A percentile compares a stretch with the other conserved stretches of the same genome.
These are phyloP conservation scores for Metschnikowia santaceciliae DNA, from an alignment of 805 yeast species.

Conservation along the genomic window DNA sequence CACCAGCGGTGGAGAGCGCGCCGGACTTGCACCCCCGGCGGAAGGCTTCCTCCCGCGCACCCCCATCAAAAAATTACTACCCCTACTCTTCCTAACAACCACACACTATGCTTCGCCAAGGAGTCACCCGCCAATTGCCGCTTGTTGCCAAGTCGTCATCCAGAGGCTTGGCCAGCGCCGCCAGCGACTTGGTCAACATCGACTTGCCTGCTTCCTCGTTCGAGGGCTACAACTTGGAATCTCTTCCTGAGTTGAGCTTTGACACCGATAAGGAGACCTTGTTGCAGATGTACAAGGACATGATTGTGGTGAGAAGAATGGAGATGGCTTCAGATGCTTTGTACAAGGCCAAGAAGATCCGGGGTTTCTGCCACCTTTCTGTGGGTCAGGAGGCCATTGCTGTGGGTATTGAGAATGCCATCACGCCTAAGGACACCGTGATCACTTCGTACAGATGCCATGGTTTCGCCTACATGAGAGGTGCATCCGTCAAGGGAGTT, in stretches of 20 bases:
- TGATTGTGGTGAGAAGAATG: slow-evolving; percentile 92
- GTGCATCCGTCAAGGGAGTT: slow-evolving; percentile 84
- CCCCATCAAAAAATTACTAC: neutral
- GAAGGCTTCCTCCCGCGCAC: slow-evolving; percentile 21
- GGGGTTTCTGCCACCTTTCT: slow-evolving; percentile 98
- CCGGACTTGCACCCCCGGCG: slow-evolving; percentile 22
- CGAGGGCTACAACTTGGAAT: slow-evolving; percentile 75
- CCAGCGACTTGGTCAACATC: slow-evolving; percentile 42
- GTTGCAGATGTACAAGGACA: slow-evolving; percentile 92
- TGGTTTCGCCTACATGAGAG: slow-evolving; percentile 96
- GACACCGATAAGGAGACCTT: slow-evolving; percentile 77
- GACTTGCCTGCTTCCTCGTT: slow-evolving; percentile 77
- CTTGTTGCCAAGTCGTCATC: slow-evolving; percentile 21
- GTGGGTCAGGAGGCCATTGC: slow-evolving; percentile 99
- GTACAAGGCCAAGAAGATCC: slow-evolving; percentile 95
- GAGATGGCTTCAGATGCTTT: slow-evolving; percentile 98
- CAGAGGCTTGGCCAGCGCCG: slow-evolving; percentile 35
- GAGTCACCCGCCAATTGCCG: slow-evolving; percentile 16
- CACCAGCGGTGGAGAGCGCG: neutral
- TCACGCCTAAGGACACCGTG: slow-evolving; percentile 76
- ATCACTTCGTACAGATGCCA: slow-evolving; percentile 99
- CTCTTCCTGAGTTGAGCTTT: slow-evolving; percentile 62
- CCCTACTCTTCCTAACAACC: neutral
- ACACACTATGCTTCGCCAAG: slow-evolving; percentile 16
- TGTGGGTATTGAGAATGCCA: slow-evolving; percentile 96